These are phyloP conservation scores for Myrmaecium sp. DNA, from an alignment of 2,329 filamentous ascomycete species.

Conservation along the genomic window DNA sequence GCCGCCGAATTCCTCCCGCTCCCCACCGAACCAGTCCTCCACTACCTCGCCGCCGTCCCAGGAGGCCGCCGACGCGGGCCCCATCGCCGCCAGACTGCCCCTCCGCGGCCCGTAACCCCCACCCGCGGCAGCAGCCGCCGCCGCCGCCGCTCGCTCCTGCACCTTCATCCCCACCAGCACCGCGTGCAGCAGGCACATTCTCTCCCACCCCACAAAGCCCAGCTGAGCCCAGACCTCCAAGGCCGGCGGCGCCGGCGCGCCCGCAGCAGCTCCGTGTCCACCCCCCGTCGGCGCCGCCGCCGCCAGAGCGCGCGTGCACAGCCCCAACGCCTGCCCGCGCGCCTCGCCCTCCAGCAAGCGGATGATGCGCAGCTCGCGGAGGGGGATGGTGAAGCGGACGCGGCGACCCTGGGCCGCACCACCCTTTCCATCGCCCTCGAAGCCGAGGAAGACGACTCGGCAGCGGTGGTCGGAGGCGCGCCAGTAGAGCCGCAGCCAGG, in stretches of 20 bases:
- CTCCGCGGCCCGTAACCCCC: conserved; percentile 19
- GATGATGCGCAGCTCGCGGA: conserved; percentile 29
- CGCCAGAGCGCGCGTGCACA: too few species aligned
- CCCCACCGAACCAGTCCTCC: conserved; percentile 33
- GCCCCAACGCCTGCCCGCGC: too few species aligned
- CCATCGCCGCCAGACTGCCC: conserved; percentile 33
- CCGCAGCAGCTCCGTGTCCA: too few species aligned
- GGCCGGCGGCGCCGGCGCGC: conserved; percentile 26
- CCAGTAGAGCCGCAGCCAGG: conserved; percentile 34
- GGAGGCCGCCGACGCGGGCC: background rate
- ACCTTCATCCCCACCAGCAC: conserved; percentile 40
- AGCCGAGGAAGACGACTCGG: conserved; percentile 35
- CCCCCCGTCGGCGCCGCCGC: too few species aligned
- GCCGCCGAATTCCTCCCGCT: too few species aligned
- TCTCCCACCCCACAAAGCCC: conserved; percentile 13
- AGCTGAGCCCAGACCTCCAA: conserved; percentile 4
- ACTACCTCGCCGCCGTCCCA: conserved; percentile 26
- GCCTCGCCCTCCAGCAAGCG: conserved; percentile 26
- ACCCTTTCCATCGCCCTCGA: too few species aligned
- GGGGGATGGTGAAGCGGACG: conserved; percentile 30
- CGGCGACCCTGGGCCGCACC: conserved; percentile 20
- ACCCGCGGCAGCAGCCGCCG: conserved; percentile 35
- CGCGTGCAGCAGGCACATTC: conserved; percentile 40
- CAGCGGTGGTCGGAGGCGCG: conserved; percentile 33
- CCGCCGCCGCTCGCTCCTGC: conserved; percentile 31